Evolutionary conservation across 2,329 filamentous ascomycete genomes (phyloP), one percentile per base, ranked within the genome.

Genomic region (Lasiodiplodia gonubiensis): DNA sequence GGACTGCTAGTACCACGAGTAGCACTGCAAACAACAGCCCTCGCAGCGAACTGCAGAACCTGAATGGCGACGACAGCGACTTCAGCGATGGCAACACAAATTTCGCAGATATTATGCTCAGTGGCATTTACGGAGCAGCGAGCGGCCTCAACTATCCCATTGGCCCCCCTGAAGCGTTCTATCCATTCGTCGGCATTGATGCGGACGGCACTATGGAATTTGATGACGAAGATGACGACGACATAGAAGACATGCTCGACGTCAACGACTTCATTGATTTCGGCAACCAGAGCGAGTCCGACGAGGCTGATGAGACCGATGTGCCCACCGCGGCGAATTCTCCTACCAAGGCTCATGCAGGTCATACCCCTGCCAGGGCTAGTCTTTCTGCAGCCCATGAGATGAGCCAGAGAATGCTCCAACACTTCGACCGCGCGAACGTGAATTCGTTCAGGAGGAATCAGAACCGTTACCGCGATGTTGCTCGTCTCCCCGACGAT

Each of bases 131-230:
- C 66, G 77, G 78, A 14, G 73, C 74, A 30, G 72, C 84, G 46
- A 81, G 80, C 70, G 87, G 86, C 5, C 88, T 91, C 74, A 84
- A 61, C 35, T 63, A 42, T 27, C 49, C 88, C n/a, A 84, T 92
- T 73, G 91, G 90, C 0, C 90, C 91, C 2, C 85, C 89, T 0
- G 91, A 93, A 78, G 90, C 91, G 8, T 93, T 93, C 77, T 93
- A 91, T 73, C 87, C 90, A 5, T 88, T 90, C 65, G 84, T 85
- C 12, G 85, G 80, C 66, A 80, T 86, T 68, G 80, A 80, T 52
- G 77, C 86, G 14, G 89, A 91, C 69, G 84, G 86, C 64, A 84
- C 86, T 55, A 81, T 81, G 46, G 81, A 85, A 3, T 85, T 88
- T 12, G 90, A 91, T 10, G 86, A 88, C 71, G 83, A 80, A 25